Conservation (phyloP, 2,329 filamentous ascomycete genomes). For the Calycina herbarum region DNA sequence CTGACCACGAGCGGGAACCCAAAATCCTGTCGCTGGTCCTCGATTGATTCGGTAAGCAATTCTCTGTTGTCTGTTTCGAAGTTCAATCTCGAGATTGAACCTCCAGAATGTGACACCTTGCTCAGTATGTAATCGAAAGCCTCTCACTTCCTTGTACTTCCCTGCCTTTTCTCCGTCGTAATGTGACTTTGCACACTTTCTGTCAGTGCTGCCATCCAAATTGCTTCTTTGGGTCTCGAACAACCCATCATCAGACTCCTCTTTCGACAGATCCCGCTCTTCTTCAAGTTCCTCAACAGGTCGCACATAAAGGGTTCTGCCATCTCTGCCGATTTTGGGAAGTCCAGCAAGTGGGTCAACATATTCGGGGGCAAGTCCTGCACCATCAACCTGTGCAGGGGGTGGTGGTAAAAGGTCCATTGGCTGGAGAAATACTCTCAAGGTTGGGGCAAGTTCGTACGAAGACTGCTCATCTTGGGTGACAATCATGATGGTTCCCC, state of each 20-base stretch:
- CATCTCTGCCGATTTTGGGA: conserved; percentile 79
- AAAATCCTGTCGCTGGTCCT: conserved; percentile 86
- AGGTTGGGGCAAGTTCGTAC: conserved; percentile 75
- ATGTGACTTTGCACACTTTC: conserved; percentile 52
- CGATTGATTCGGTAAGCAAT: conserved; percentile 95
- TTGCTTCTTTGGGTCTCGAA: conserved; percentile 68
- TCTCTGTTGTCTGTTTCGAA: conserved; percentile 73
- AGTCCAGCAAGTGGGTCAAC: conserved; percentile 88
- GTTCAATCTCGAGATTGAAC: conserved; percentile 92
- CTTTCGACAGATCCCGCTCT: conserved; percentile 71
- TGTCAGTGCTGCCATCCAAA: conserved; percentile 51
- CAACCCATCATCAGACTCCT: conserved; percentile 79
- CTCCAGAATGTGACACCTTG: conserved; percentile 93
- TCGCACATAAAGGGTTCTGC: conserved; percentile 83
- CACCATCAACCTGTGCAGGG: conserved; percentile 64
- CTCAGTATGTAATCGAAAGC: conserved; percentile 79
- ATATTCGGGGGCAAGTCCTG: conserved; percentile 73
- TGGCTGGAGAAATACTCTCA: conserved; percentile 84
- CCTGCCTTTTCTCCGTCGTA: conserved; percentile 78
- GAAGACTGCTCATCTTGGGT: conserved; percentile 82
- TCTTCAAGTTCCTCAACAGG: conserved; percentile 85
- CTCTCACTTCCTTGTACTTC: conserved; percentile 80
- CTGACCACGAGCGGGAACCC: conserved; percentile 82
- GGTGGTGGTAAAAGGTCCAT: conserved; percentile 80
- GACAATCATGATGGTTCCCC: conserved; percentile 93